A percentile compares a stretch with the other conserved stretches of the same genome.
These are phyloP conservation scores for Aureococcus anophagefferens DNA, from an alignment of 108 stramenopile species.

Conservation along the genomic window DNA sequence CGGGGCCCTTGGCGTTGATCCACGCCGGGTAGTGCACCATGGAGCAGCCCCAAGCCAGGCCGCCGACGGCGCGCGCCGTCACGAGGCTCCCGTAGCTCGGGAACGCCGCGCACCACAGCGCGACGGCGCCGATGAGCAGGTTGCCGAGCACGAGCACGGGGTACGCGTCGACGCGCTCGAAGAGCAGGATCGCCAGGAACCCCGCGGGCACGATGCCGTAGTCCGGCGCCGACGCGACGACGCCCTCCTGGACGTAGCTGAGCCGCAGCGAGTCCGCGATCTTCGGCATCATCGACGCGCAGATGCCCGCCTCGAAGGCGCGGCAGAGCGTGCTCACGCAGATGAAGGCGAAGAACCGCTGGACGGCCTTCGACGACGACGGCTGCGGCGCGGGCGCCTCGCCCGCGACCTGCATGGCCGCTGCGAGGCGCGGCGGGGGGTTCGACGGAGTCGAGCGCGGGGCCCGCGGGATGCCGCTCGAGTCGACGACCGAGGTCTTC, in stretches of 20 bases:
- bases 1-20: constrained; percentile 2
- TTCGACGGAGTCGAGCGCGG: no score
- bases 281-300: constrained; percentile 8
- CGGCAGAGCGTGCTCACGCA: constrained; percentile 1
- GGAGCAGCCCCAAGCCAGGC: constrained; percentile 8
- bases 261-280: background rate
- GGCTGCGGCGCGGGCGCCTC: no score
- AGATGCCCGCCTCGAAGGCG: constrained; percentile 15
- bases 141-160: background rate
- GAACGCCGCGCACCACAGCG: background rate
- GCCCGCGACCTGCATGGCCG: no score
- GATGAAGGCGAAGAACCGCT: constrained; percentile 7
- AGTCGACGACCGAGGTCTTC: no score
- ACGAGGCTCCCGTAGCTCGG: background rate
- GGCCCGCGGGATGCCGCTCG: no score
- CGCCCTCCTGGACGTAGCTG: constrained; percentile 8
- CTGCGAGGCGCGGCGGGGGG: no score
- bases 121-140: background rate
- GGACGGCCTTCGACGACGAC: no score
- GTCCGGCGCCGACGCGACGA: constrained; percentile 12
- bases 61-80: constrained; percentile 9
- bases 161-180: background rate
- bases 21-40: constrained; percentile 11
- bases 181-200: constrained; percentile 2
- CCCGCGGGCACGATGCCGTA: constrained; percentile 18